These are phyloP conservation scores for Euphrasia confusa DNA, from an alignment of 257 asterid genomes.

Conservation along the genomic window DNA sequence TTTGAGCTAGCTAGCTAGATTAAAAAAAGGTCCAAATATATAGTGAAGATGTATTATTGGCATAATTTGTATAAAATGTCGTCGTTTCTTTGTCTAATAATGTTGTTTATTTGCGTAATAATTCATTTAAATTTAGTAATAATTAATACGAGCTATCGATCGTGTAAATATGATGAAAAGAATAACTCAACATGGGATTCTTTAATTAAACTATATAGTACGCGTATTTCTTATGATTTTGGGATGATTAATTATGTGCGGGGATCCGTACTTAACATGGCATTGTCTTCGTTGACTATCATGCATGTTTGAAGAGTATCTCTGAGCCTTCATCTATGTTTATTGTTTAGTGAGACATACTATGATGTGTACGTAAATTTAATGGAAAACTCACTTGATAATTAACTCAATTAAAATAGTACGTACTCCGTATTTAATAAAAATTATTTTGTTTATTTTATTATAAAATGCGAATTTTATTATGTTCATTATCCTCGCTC, in stretches of 20 bases:
- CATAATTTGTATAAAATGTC: too few relatives aligned
- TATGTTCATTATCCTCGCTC: not conserved
- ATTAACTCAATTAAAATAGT: not conserved
- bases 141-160: not conserved
- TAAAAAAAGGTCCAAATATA: too few relatives aligned
- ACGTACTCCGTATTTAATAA: too few relatives aligned
- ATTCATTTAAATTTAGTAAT: too few relatives aligned
- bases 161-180: not conserved
- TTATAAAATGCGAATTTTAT: too few relatives aligned
- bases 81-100: too few relatives aligned
- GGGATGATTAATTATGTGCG: constrained; percentile 13
- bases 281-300: constrained; percentile 28
- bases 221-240: not conserved
- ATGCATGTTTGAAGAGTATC: constrained; percentile 39
- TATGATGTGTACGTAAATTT: constrained; percentile 18
- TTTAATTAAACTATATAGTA: not conserved
- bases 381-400: not conserved
- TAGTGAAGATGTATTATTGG: too few relatives aligned
- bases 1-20: too few relatives aligned
- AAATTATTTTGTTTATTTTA: too few relatives aligned
- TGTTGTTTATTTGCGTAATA: too few relatives aligned
- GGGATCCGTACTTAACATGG: constrained; percentile 42
- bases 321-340: constrained; percentile 25
- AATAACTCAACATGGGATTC: constrained; percentile 27
- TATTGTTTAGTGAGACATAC: constrained; percentile 40